These are phyloP conservation scores for Scytalidium sp. DNA, from an alignment of 2,329 filamentous ascomycete genomes.

Conservation along the genomic window DNA sequence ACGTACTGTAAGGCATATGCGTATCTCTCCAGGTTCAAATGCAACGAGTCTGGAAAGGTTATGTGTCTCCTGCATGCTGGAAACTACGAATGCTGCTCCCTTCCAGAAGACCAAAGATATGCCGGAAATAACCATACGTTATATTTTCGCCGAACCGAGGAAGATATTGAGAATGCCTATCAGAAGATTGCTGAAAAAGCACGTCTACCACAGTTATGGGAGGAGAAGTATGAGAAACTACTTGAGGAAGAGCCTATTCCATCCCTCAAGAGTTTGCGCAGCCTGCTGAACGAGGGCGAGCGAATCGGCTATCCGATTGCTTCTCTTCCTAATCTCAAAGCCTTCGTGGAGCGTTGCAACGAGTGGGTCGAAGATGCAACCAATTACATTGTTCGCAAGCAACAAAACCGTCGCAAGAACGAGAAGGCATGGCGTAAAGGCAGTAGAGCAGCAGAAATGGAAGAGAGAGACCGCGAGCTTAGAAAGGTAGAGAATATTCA, in stretches of 20 bases:
- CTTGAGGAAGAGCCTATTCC: slow-evolving; percentile 82
- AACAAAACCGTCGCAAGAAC: slow-evolving; percentile 94
- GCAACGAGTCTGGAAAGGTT: slow-evolving; percentile 75
- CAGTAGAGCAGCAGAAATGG: slow-evolving; percentile 74
- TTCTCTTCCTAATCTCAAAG: slow-evolving; percentile 75
- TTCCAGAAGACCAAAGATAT: slow-evolving; percentile 63
- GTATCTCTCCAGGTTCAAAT: slow-evolving; percentile 88
- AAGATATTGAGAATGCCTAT: slow-evolving; percentile 62
- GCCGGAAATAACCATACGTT: slow-evolving; percentile 69
- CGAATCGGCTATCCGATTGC: slow-evolving; percentile 89
- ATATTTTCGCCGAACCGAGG: slow-evolving; percentile 73
- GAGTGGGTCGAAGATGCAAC: slow-evolving; percentile 98
- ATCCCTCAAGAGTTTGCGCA: slow-evolving; percentile 80
- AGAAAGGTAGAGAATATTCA: slow-evolving; percentile 88
- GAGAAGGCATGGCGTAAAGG: slow-evolving; percentile 81
- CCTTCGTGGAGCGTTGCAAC: slow-evolving; percentile 94
- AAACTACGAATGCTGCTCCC: slow-evolving; percentile 74
- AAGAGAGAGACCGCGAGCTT: slow-evolving; percentile 79
- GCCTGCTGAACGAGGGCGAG: slow-evolving; percentile 87
- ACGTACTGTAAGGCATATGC: slow-evolving; percentile 88
- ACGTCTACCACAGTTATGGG: slow-evolving; percentile 81
- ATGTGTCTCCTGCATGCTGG: slow-evolving; percentile 83
- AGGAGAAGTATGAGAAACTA: slow-evolving; percentile 81
- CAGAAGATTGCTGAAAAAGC: slow-evolving; percentile 85
- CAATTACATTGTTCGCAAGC: slow-evolving; percentile 94